A percentile compares a stretch with the other conserved stretches of the same genome.
These are phyloP conservation scores for Sphagnum magellanicum DNA, from an alignment of 228 moss, liverwort and hornwort species.

Conservation along the genomic window DNA sequence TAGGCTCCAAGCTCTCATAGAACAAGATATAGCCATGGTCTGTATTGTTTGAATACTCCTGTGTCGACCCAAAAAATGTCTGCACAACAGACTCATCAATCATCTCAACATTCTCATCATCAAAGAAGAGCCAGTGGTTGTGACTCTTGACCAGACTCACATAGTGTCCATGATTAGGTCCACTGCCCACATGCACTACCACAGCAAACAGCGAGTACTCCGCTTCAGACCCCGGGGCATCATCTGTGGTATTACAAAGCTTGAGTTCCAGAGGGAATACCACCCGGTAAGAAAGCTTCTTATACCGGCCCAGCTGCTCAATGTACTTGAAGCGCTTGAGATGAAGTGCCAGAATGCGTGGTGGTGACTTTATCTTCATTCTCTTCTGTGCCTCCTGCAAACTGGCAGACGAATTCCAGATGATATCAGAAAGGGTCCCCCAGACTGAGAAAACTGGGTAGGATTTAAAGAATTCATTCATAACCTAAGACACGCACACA, in stretches of 20 bases:
- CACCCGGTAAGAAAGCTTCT: conserved; percentile 93
- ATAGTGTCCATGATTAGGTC: conserved; percentile 97
- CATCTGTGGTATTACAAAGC: conserved; percentile 94
- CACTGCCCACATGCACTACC: conserved; percentile 98
- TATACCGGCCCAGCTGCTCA: conserved; percentile 92
- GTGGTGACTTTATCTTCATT: conserved; percentile 99
- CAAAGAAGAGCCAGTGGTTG: conserved; percentile 97
- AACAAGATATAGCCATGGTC: conserved; percentile 98
- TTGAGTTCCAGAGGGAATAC: conserved; percentile 96
- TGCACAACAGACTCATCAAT: conserved; percentile 91
- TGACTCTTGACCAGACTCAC: conserved; percentile 96
- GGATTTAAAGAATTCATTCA: too few species aligned
- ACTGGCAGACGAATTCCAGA: conserved; percentile 28
- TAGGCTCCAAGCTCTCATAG: conserved; percentile 97
- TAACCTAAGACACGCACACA: background rate
- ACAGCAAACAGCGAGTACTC: conserved; percentile 97
- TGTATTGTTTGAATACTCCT: conserved; percentile 93
- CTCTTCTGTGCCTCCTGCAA: conserved; percentile 99
- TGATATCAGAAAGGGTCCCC: background rate
- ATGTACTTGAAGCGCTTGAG: conserved; percentile 99
- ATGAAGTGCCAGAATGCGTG: conserved; percentile 89
- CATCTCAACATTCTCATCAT: conserved; percentile 98
- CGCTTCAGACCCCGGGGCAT: conserved; percentile 91
- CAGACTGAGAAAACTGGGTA: background rate
- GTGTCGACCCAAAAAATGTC: conserved; percentile 98